Percentiles rank a stretch among this genome's conserved stretches.
Evolutionary conservation across 805 yeast species (phyloP).

Genomic region (Scheffersomyces spartinae): DNA sequence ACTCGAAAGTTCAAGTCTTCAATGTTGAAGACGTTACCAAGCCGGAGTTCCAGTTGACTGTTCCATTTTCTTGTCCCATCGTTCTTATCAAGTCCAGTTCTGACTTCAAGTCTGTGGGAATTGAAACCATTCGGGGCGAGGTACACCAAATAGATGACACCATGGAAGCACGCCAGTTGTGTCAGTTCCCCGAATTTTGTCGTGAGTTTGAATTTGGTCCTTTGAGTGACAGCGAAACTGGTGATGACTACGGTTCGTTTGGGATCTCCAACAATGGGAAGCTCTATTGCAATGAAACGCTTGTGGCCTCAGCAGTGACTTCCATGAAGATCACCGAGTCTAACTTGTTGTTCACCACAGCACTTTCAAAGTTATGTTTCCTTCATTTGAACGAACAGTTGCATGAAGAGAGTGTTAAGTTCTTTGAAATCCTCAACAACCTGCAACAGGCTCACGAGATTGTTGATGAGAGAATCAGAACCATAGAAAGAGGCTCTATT

Average conservation of each 20-base stretch:
- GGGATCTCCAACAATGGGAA: conserved; percentile 74
- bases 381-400: conserved; percentile 46
- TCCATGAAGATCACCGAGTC: conserved; percentile 65
- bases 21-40: conserved; percentile 31
- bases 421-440: no score
- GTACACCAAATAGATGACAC: conserved; percentile 28
- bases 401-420: background rate
- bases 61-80: conserved; percentile 38
- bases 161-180: conserved; percentile 22
- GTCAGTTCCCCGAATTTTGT: conserved; percentile 62
- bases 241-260: conserved; percentile 34
- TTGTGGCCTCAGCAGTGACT: conserved; percentile 65
- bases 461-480: conserved; percentile 74
- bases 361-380: conserved; percentile 73
- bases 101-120: conserved; percentile 39
- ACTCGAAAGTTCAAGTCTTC: conserved; percentile 40
- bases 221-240: conserved; percentile 12
- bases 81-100: conserved; percentile 45
- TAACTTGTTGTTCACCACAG: conserved; percentile 74
- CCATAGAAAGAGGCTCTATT: conserved; percentile 86
- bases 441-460: no score
- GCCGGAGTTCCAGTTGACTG: conserved; percentile 28
- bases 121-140: conserved; percentile 54
- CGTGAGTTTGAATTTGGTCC: conserved; percentile 38
- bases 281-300: conserved; percentile 49